Evolutionary conservation across 306 rosid genomes (phyloP).

Genomic region (Calophaca sinica): DNA sequence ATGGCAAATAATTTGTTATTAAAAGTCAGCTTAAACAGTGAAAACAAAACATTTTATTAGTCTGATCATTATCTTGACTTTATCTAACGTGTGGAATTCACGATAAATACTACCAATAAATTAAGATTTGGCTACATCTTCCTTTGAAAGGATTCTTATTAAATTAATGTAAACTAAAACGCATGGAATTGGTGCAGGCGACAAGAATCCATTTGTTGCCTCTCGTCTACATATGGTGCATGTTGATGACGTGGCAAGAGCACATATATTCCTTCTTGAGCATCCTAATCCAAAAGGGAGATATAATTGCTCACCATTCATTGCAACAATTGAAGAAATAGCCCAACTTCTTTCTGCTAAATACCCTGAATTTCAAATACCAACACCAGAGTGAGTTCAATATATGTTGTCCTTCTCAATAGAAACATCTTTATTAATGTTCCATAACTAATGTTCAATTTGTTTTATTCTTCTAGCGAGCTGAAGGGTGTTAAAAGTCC

Average conservation of each 20-base stretch:
- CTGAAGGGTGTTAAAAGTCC: constrained; percentile 38
- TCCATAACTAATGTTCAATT: not conserved
- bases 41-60: not conserved
- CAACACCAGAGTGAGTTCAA: constrained; percentile 58
- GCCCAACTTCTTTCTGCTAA: constrained; percentile 46
- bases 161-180: not conserved
- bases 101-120: not conserved
- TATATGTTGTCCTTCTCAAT: not conserved
- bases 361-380: constrained; percentile 55
- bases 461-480: constrained; percentile 38
- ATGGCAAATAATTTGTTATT: too few species aligned
- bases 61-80: not conserved
- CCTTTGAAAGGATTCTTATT: not conserved
- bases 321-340: constrained; percentile 38
- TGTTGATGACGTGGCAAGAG: constrained; percentile 63
- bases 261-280: constrained; percentile 62
- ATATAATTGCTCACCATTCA: constrained; percentile 62
- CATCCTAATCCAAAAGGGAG: constrained; percentile 60
- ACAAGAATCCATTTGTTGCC: constrained; percentile 40
- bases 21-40: too few species aligned
- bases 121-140: not conserved
- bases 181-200: constrained; percentile 44
- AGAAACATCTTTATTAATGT: not conserved
- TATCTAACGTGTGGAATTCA: not conserved
- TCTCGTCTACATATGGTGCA: constrained; percentile 53